Base-by-base conservation (phyloP, 352 stramenopile species). In the Aphanomyces cochlioides region DNA sequence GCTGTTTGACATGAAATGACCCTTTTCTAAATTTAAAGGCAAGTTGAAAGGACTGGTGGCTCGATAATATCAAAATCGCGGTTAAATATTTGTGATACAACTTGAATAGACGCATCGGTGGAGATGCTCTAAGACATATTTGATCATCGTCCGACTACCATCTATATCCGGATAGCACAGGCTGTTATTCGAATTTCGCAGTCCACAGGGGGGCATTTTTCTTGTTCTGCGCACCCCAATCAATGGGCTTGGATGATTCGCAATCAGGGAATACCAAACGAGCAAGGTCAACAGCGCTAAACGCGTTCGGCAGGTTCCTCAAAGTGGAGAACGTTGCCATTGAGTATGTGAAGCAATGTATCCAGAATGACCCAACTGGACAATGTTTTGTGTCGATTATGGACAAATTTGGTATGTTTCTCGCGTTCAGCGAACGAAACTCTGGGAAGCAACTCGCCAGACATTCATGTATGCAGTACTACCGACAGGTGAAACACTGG, bases 361-460 rank as follows among this genome's bases (percentile, higher is more conserved):
- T 75, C 6, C 47, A 36, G 12, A 45, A 21, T 5, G 74, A 78
- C 28, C 8, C 34, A 4, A 58, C 47, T 47, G 65, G 50, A 28
- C 39, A 47, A 15, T 68, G 47, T 1, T 43, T 78, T 1, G 41
- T 76, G 7, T 47, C 70, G 4, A 28, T 78, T 15, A 66, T 77
- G 71, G 74, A 78, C 40, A 77, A 72, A 57, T 74, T 73, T 43
- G 72, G 72, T n/a, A 45, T 78, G 60, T 58, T 71, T 43, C 40
- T 76, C n/a, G 72, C 61, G 65, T 73, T 77, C 56, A 53, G 70
- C 28, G 69, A 75, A 47, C 45, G 68, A 7, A 72, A 68, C 13
- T 61, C 38, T 28, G 69, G 56, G 21, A 72, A 77, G 12, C n/a
- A 38, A 3, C 68, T 77, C 64, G 68, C 73, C n/a, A 47, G 61